A percentile compares a stretch with the other conserved stretches of the same genome.
These are phyloP conservation scores for Piper longum DNA, from an alignment of 164 flowering plant species.

Conservation along the genomic window DNA sequence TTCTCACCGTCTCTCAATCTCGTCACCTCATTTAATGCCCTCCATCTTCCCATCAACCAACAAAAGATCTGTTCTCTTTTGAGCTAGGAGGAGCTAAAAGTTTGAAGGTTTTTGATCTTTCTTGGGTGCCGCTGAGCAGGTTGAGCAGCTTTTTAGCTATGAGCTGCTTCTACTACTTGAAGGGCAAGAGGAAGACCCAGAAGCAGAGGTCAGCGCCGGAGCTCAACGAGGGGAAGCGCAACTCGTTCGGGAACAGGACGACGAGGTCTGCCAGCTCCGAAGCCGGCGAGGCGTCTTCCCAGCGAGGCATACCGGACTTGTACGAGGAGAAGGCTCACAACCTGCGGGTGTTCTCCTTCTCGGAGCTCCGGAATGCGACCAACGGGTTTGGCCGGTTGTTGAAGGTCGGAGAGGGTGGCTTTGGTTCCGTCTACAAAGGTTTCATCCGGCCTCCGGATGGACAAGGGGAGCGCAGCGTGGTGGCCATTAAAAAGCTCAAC, in stretches of 20 bases:
- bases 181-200: constrained; percentile 12
- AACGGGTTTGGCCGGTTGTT: constrained; percentile 37
- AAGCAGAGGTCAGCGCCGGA: constrained; percentile 25
- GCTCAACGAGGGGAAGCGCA: constrained; percentile 11
- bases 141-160: constrained; percentile 10
- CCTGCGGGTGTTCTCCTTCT: constrained; percentile 38
- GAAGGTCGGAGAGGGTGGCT: constrained; percentile 79
- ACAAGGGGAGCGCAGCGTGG: constrained; percentile 29
- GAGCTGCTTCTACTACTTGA: constrained; percentile 48
- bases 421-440: constrained; percentile 64
- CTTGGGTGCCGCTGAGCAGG: background rate
- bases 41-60: too few species aligned
- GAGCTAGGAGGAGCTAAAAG: background rate
- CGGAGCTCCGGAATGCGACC: constrained; percentile 52
- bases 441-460: constrained; percentile 34
- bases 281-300: constrained; percentile 4
- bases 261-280: constrained; percentile 33
- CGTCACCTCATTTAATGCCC: too few species aligned
- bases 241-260: constrained; percentile 13
- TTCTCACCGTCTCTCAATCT: too few species aligned
- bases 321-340: constrained; percentile 49
- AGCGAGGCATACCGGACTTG: constrained; percentile 29
- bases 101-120: background rate
- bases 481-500: constrained; percentile 68
- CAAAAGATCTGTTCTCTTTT: too few species aligned